A percentile compares a stretch with the other conserved stretches of the same genome.
Conservation (phyloP, 2,329 filamentous ascomycete genomes). For the Helotiales sp. region DNA sequence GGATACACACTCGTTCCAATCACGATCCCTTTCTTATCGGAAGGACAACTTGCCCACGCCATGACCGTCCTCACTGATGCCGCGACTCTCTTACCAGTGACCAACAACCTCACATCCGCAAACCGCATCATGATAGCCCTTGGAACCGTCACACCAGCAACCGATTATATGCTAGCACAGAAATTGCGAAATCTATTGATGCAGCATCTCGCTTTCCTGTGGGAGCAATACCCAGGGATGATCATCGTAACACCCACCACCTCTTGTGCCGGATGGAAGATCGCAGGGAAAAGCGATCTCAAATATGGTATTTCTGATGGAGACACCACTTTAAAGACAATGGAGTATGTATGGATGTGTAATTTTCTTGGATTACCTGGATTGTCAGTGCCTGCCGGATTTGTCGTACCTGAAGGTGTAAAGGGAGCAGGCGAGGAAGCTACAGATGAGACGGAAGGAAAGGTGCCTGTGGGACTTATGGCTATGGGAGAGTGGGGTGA, state of each 20-base stretch:
- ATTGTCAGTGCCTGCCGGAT: conserved; percentile 72
- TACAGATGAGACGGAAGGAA: conserved; percentile 46
- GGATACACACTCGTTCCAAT: conserved; percentile 58
- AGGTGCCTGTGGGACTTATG: conserved; percentile 59
- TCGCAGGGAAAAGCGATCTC: conserved; percentile 57
- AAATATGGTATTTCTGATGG: conserved; percentile 72
- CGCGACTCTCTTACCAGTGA: conserved; percentile 38
- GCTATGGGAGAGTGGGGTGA: conserved; percentile 65
- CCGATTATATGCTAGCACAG: conserved; percentile 71
- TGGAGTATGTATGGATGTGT: conserved; percentile 83
- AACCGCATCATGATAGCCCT: conserved; percentile 71
- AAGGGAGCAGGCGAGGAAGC: conserved; percentile 20
- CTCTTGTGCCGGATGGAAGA: conserved; percentile 71
- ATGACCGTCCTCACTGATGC: conserved; percentile 75
- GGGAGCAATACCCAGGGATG: conserved; percentile 67
- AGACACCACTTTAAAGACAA: conserved; percentile 69
- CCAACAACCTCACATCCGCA: conserved; percentile 45
- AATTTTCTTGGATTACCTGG: conserved; percentile 79
- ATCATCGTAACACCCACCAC: conserved; percentile 77
- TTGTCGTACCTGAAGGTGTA: conserved; percentile 41
- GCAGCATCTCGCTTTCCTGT: conserved; percentile 73
- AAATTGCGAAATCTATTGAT: conserved; percentile 74
- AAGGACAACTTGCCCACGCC: conserved; percentile 75
- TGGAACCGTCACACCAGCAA: conserved; percentile 60
- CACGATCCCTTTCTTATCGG: conserved; percentile 61